Conservation (phyloP, 176 grass and related monocot genomes). For the Carex parvula region DNA sequence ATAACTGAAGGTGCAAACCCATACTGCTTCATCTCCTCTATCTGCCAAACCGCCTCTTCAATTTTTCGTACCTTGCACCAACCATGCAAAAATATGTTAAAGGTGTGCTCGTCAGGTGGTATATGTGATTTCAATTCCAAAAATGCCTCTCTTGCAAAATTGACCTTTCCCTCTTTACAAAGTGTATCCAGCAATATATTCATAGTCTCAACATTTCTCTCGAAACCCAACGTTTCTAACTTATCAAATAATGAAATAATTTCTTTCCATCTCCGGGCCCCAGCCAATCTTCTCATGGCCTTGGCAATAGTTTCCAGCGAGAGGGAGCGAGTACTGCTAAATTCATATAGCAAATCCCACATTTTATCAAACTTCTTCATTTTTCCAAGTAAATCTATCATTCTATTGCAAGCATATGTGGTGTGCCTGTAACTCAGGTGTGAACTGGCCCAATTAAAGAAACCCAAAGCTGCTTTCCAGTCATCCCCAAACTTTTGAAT, state of each 20-base stretch:
- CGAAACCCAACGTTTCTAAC: conserved; percentile 59
- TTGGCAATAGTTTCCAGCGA: conserved; percentile 61
- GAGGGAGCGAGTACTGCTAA: conserved; percentile 41
- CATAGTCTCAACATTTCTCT: conserved; percentile 59
- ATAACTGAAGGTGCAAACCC: conserved; percentile 64
- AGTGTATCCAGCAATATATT: conserved; percentile 74
- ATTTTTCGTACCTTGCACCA: conserved; percentile 63
- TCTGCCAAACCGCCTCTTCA: conserved; percentile 74
- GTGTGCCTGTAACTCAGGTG: conserved; percentile 53
- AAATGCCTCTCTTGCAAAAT: conserved; percentile 56
- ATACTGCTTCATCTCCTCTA: conserved; percentile 55
- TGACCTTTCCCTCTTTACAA: conserved; percentile 80
- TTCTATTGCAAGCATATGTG: conserved; percentile 46
- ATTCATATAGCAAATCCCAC: conserved; percentile 65
- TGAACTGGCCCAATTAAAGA: conserved; percentile 70
- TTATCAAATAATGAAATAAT: conserved; percentile 49
- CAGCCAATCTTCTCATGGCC: conserved; percentile 75
- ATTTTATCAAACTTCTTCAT: conserved; percentile 68
- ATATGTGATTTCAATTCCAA: conserved; percentile 48
- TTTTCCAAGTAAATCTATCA: conserved; percentile 86
- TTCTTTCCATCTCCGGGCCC: conserved; percentile 67
- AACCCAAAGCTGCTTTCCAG: conserved; percentile 75
- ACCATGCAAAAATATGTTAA: conserved; percentile 84
- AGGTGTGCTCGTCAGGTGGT: conserved; percentile 57
- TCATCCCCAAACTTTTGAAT: conserved; percentile 64